phyloP scores from a whole-genome alignment of 371 early-diverging fungal genomes.

The Thermomucor indicae-seudaticae region DNA sequence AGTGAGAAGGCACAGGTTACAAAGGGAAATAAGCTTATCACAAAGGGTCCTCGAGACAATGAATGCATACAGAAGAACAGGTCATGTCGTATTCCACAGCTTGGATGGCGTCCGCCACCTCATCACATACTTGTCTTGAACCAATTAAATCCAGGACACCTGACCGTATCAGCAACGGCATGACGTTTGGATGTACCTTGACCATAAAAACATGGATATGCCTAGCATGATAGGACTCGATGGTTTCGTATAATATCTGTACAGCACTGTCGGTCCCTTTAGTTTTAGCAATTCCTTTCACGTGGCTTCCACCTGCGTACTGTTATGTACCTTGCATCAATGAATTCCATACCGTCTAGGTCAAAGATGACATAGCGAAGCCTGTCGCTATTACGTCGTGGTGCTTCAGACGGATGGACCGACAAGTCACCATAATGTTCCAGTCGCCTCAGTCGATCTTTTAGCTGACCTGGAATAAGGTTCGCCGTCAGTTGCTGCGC shows the following conservation, averaged over 20 bases:
- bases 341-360: constrained; percentile 70
- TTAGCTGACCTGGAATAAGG: constrained; percentile 38
- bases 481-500: not conserved
- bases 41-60: too few species aligned
- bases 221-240: constrained; percentile 70
- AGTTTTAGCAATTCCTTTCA: not conserved
- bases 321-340: constrained; percentile 71
- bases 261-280: constrained; percentile 57
- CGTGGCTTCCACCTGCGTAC: not conserved
- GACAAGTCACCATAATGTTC: constrained; percentile 84
- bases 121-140: constrained; percentile 39
- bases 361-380: constrained; percentile 75
- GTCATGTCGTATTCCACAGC: constrained; percentile 27
- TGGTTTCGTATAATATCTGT: constrained; percentile 76
- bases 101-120: constrained; percentile 26
- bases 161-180: constrained; percentile 56
- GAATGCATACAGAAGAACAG: constrained; percentile 1
- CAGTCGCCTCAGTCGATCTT: constrained; percentile 28
- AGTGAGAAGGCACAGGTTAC: too few species aligned
- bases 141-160: constrained; percentile 63
- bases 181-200: constrained; percentile 63
- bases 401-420: constrained; percentile 82
- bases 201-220: constrained; percentile 74
- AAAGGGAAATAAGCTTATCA: too few species aligned
- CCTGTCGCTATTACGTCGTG: constrained; percentile 46